phyloP scores from a whole-genome alignment of 176 grass and related monocot species.

The Musa acuminata region DNA sequence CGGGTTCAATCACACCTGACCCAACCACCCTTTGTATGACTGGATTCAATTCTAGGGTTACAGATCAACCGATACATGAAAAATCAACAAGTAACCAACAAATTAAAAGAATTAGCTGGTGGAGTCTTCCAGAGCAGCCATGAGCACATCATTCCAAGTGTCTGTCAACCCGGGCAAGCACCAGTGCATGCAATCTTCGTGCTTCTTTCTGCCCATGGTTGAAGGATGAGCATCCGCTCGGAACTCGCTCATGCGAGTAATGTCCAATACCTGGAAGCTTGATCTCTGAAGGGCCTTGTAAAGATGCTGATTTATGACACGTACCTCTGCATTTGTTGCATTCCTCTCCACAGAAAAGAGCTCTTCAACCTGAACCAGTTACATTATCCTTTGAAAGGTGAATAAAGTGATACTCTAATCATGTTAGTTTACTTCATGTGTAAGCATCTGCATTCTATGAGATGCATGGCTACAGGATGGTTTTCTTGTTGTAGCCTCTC shows the following conservation, averaged over 20 bases:
- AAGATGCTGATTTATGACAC: constrained; percentile 56
- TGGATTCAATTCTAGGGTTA: too few species aligned
- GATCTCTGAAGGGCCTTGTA: constrained; percentile 37
- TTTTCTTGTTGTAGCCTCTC: too few species aligned
- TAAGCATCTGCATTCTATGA: too few species aligned
- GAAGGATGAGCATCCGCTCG: constrained; percentile 97
- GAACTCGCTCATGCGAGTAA: constrained; percentile 73
- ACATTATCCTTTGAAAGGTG: neutral
- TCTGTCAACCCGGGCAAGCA: constrained; percentile 82
- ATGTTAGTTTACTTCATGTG: too few species aligned
- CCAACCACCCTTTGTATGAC: too few species aligned
- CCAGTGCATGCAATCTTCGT: constrained; percentile 99
- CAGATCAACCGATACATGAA: neutral
- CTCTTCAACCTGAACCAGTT: constrained; percentile 43
- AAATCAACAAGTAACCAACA: neutral
- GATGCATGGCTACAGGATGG: too few species aligned
- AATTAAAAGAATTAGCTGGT: neutral
- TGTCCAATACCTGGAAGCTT: constrained; percentile 54
- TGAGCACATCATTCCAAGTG: constrained; percentile 76
- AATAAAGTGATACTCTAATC: too few species aligned
- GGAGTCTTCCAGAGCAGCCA: constrained; percentile 25
- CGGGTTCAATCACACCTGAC: too few species aligned
- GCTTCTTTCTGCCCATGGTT: constrained; percentile 63
- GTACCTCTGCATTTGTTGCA: constrained; percentile 53
- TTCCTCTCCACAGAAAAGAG: constrained; percentile 68